Base-by-base conservation (phyloP, 441 rosid genomes). In the Arabidopsis lyrata region DNA sequence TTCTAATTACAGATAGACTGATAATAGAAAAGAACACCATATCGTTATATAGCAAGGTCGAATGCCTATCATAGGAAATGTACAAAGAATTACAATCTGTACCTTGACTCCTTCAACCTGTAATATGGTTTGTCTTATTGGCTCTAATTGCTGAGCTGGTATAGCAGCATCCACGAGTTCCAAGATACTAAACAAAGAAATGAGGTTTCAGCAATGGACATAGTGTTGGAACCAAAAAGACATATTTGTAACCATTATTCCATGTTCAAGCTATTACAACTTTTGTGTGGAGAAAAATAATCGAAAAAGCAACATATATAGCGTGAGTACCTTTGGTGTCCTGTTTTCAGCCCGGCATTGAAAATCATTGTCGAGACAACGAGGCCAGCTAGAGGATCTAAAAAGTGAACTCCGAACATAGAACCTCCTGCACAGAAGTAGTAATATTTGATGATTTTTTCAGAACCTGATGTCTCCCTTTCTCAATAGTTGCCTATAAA, bases 111-210 rank as follows among this genome's bases (percentile, higher is more conserved):
- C 99, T 70, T 92, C 86, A 58, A 89, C 96, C 77, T 83, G 83
- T 63, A 88, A 83, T 77, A 95, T 90, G 58, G 92, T 89, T 76
- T 85, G 83, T 70, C 71, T 86, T 52, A 90, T 78, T 50, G 94
- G 93, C 71, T 85, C 86, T 87, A 95, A 79, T 44, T 85, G 82
- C 72, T 92, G 87, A 35, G 79, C 77, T 11, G 97, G 98, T 57
- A 90, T 79, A 73, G 98, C 98, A 77, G 99, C 97, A 87, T 92
- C 99, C 76, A 90, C 99, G 82, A 95, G 81, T 81, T 95, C 99
- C 90, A 95, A 71, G 63, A 95, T 82, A 77, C 98, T 95, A 49
- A 76, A 61, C 60, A 78, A 62, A 68, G 18, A 55, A 8, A 68
- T 1, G 54, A 62, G 45, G 20, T 11, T 38, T 56, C 38, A 68